Conservation (phyloP, 2,329 filamentous ascomycete species). For the Thielaviopsis euricoi region DNA sequence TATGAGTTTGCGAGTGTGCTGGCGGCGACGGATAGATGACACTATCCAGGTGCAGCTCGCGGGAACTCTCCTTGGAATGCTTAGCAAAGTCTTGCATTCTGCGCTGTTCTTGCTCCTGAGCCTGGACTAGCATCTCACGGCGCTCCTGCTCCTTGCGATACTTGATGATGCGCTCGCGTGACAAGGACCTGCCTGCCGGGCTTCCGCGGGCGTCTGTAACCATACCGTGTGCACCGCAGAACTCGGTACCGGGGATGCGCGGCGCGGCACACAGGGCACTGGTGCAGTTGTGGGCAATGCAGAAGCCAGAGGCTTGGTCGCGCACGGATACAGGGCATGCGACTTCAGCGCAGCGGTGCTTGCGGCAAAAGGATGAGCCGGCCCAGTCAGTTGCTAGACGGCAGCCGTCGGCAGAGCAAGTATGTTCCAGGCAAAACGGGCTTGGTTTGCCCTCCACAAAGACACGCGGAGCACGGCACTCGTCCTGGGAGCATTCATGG, state of each 20-base stretch:
- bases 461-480: background rate
- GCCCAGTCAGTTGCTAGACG: background rate
- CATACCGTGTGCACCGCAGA: background rate
- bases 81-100: background rate
- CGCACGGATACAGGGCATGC: background rate
- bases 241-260: background rate
- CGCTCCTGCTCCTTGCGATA: background rate
- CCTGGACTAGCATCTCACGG: background rate
- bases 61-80: background rate
- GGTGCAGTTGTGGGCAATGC: background rate
- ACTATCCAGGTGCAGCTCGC: background rate
- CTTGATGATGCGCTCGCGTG: background rate
- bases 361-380: background rate
- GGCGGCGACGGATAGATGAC: background rate
- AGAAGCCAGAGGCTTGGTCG: background rate
- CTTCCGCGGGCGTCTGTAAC: background rate
- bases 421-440: background rate
- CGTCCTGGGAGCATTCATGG: constrained; percentile 5
- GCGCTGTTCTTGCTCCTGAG: background rate
- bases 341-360: background rate
- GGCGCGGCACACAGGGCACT: background rate
- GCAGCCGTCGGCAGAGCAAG: background rate
- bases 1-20: background rate
- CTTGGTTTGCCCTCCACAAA: background rate
- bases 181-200: background rate